phyloP scores from a whole-genome alignment of 2,329 filamentous ascomycete species.

The Aplosporella prunicola region DNA sequence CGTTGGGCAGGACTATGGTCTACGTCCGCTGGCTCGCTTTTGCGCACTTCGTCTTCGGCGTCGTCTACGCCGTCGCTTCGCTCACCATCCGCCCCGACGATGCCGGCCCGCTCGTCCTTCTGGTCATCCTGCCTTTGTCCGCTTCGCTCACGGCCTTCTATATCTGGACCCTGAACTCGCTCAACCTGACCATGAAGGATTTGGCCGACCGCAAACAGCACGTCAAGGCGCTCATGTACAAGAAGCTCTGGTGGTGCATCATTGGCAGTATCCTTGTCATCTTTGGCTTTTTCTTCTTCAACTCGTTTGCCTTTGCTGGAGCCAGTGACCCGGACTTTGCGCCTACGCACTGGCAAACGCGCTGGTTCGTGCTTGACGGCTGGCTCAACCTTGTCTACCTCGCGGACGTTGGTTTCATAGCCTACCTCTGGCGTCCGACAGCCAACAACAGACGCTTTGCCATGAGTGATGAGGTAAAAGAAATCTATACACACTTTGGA shows the following conservation, averaged over 20 bases:
- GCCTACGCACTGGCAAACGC: constrained; percentile 90
- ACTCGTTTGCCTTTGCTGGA: constrained; percentile 89
- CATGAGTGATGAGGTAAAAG: constrained; percentile 86
- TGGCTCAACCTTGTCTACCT: constrained; percentile 97
- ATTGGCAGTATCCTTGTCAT: constrained; percentile 86
- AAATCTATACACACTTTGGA: no score
- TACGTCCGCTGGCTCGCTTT: constrained; percentile 85
- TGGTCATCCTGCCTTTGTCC: constrained; percentile 86
- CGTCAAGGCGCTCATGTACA: constrained; percentile 92
- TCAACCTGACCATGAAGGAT: constrained; percentile 92
- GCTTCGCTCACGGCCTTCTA: constrained; percentile 94
- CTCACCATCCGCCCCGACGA: constrained; percentile 81
- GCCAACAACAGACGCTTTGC: constrained; percentile 95
- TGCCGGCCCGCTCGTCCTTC: constrained; percentile 79
- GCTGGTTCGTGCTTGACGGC: constrained; percentile 95
- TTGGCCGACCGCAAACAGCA: constrained; percentile 90
- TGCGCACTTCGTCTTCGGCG: constrained; percentile 87
- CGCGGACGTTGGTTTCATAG: constrained; percentile 82
- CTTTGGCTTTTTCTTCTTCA: constrained; percentile 97
- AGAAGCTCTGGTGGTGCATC: constrained; percentile 97
- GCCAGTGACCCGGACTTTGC: constrained; percentile 79
- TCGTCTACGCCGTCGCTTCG: constrained; percentile 86
- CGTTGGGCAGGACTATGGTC: constrained; percentile 85
- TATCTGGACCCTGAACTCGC: constrained; percentile 94
- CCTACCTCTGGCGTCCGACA: constrained; percentile 93